phyloP scores from a whole-genome alignment of 352 stramenopile genomes.

The Phytophthora pluvialis region DNA sequence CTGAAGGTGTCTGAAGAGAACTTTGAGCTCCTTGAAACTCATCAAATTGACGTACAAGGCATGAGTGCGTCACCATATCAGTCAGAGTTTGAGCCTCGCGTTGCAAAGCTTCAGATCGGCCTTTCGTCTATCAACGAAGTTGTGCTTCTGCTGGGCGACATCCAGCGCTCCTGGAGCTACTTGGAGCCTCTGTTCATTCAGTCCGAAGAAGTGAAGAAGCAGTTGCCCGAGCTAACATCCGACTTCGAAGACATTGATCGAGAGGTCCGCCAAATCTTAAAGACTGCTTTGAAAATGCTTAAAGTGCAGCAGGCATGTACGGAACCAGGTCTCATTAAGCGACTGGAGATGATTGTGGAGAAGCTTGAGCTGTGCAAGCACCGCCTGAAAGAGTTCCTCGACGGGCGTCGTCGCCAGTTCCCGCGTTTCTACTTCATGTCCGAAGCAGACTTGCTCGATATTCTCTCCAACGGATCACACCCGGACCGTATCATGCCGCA shows the following conservation, averaged over 20 bases:
- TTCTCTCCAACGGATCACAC: slow-evolving; percentile 95
- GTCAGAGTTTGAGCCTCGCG: slow-evolving; percentile 94
- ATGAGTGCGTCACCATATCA: slow-evolving; percentile 97
- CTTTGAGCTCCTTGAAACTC: slow-evolving; percentile 96
- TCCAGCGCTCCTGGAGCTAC: slow-evolving; percentile 97
- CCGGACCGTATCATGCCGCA: slow-evolving; percentile 95
- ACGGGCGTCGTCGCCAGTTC: slow-evolving; percentile 94
- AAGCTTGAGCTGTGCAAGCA: slow-evolving; percentile 96
- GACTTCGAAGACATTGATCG: slow-evolving; percentile 96
- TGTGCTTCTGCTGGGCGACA: slow-evolving; percentile 93
- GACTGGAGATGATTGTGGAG: slow-evolving; percentile 92
- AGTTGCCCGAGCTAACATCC: slow-evolving; percentile 93
- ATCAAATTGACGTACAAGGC: slow-evolving; percentile 96
- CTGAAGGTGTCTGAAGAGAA: slow-evolving; percentile 96
- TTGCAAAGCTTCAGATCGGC: slow-evolving; percentile 88
- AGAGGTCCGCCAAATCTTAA: slow-evolving; percentile 90
- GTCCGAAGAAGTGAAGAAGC: slow-evolving; percentile 96
- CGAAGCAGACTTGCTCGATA: slow-evolving; percentile 94
- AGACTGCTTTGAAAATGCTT: slow-evolving; percentile 84
- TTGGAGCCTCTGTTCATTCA: slow-evolving; percentile 96
- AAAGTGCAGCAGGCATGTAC: slow-evolving; percentile 94
- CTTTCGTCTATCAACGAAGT: slow-evolving; percentile 93
- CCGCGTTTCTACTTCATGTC: slow-evolving; percentile 94
- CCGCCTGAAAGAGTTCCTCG: slow-evolving; percentile 95
- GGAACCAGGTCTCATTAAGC: slow-evolving; percentile 84